Evolutionary conservation across 176 grass and related monocot species (phyloP).

Genomic region (Alopecurus myosuroides): DNA sequence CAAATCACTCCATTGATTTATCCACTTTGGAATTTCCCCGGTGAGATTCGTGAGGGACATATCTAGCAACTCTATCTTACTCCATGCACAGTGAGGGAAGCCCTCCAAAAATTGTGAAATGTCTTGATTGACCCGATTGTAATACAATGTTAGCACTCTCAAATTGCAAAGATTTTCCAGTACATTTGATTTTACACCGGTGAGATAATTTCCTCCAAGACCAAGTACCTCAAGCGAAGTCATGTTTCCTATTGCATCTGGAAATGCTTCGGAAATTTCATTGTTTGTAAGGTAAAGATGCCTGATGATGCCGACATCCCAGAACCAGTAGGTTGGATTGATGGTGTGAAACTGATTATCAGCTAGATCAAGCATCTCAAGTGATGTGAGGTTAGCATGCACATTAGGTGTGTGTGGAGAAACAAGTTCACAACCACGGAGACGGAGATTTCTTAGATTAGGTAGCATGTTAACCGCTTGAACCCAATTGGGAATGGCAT

Average conservation of each 20-base stretch:
- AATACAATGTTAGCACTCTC: not conserved
- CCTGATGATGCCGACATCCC: not conserved
- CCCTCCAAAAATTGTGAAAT: not conserved
- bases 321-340: slow-evolving; percentile 1
- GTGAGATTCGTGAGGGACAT: not conserved
- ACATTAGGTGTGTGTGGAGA: not conserved
- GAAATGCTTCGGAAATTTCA: not conserved
- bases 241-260: not conserved
- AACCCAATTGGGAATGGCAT: not conserved
- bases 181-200: not conserved
- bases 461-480: not conserved
- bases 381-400: slow-evolving; percentile 2
- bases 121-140: not conserved
- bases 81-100: not conserved
- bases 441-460: not conserved
- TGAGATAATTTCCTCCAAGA: not conserved
- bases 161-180: not conserved
- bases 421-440: not conserved
- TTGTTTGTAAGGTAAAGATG: not conserved
- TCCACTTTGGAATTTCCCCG: slow-evolving; percentile 6
- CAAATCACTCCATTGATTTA: not conserved
- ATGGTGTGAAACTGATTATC: not conserved
- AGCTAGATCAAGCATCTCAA: not conserved
- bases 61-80: not conserved
- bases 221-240: not conserved